These are phyloP conservation scores for Blastobotrys robertii DNA, from an alignment of 805 yeast species.

Conservation along the genomic window DNA sequence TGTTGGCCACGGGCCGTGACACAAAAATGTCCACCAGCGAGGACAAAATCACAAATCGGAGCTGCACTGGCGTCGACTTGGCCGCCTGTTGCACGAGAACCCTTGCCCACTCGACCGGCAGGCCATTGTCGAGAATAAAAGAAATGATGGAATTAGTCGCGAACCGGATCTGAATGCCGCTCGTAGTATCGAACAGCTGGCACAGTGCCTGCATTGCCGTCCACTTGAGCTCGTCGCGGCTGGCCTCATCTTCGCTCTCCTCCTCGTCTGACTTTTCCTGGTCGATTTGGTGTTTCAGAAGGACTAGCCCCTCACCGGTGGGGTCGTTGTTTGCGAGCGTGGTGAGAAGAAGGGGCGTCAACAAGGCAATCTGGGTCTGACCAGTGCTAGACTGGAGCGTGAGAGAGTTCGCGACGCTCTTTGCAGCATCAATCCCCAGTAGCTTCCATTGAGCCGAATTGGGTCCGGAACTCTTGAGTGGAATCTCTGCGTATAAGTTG, in stretches of 20 bases:
- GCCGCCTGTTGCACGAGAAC: conserved; percentile 54
- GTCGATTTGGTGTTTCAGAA: neutral
- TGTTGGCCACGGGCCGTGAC: conserved; percentile 10
- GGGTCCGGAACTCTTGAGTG: conserved; percentile 8
- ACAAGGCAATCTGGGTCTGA: conserved; percentile 12
- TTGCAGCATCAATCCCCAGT: conserved; percentile 34
- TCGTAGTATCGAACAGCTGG: conserved; percentile 53
- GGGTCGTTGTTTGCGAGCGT: conserved; percentile 8
- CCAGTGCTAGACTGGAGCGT: conserved; percentile 20
- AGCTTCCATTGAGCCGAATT: conserved; percentile 12
- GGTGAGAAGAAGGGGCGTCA: conserved; percentile 15
- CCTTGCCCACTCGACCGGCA: conserved; percentile 39
- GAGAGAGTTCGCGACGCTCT: conserved; percentile 26
- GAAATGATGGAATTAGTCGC: conserved; percentile 46
- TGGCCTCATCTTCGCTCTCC: neutral
- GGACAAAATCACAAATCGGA: conserved; percentile 54
- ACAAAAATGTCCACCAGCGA: conserved; percentile 32
- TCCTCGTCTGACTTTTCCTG: neutral
- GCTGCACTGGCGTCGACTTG: conserved; percentile 71
- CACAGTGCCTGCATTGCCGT: conserved; percentile 36
- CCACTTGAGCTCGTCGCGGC: conserved; percentile 5
- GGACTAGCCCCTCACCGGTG: neutral
- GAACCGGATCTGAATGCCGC: conserved; percentile 48
- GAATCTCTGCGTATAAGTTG: conserved; percentile 4
- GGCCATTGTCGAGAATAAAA: conserved; percentile 30